A percentile compares a stretch with the other conserved stretches of the same genome.
phyloP scores from a whole-genome alignment of 2,329 filamentous ascomycete species.

The Pezicula neosporulosa region DNA sequence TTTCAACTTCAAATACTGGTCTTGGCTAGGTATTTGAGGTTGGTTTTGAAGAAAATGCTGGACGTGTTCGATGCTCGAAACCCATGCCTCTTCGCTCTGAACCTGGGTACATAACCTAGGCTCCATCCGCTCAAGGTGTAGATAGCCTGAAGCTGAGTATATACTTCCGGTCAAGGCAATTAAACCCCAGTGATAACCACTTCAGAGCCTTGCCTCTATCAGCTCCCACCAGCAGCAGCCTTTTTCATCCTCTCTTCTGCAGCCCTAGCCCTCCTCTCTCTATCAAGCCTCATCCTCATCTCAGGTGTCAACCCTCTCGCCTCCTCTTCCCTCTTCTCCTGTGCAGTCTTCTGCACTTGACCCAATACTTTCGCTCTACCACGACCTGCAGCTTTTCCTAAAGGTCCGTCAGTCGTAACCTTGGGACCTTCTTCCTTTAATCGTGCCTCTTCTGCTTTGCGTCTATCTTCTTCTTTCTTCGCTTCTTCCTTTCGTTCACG shows the following conservation, averaged over 20 bases:
- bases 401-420: constrained; percentile 37
- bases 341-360: constrained; percentile 67
- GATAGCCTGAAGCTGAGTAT: too few species aligned
- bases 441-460: constrained; percentile 71
- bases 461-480: constrained; percentile 64
- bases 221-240: neutral
- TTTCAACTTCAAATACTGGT: too few species aligned
- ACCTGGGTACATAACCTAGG: too few species aligned
- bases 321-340: constrained; percentile 82
- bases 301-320: constrained; percentile 81
- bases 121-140: too few species aligned
- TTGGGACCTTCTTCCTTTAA: constrained; percentile 64
- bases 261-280: constrained; percentile 85
- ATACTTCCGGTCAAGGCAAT: too few species aligned
- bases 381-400: constrained; percentile 36
- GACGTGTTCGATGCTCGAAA: too few species aligned
- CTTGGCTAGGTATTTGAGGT: too few species aligned
- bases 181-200: too few species aligned
- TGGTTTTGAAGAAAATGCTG: too few species aligned
- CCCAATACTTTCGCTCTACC: constrained; percentile 49
- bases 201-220: too few species aligned
- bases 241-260: constrained; percentile 80
- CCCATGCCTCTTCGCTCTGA: too few species aligned
- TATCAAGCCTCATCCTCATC: constrained; percentile 77
- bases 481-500: constrained; percentile 68